These are phyloP conservation scores for Heliamphora exappendiculata DNA, from an alignment of 148 eudicot species.

Conservation along the genomic window DNA sequence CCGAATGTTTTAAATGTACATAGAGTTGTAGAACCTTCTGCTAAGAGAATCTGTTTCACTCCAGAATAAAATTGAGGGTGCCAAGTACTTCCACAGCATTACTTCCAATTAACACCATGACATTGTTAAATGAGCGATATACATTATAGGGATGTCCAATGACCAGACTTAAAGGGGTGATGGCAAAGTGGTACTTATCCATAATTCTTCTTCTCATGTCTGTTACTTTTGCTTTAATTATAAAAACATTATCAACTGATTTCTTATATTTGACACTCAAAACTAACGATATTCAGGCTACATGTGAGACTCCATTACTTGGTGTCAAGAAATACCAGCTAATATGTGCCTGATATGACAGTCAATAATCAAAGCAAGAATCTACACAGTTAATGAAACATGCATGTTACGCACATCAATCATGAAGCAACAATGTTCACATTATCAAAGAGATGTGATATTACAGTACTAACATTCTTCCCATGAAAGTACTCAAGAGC, in stretches of 20 bases:
- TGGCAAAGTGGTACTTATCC: background rate
- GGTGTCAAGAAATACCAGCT: background rate
- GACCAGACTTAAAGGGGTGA: background rate
- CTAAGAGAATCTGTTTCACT: background rate
- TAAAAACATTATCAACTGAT: background rate
- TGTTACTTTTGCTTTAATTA: background rate
- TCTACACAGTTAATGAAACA: background rate
- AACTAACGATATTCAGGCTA: too few species aligned
- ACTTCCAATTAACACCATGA: background rate
- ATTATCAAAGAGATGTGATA: background rate
- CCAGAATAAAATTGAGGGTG: background rate
- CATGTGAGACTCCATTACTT: background rate
- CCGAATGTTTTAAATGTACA: background rate
- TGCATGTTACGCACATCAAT: background rate
- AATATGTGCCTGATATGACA: background rate
- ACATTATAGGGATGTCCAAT: background rate
- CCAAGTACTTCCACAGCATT: background rate
- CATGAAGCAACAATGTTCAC: background rate
- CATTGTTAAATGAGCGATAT: background rate
- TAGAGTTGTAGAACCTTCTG: background rate
- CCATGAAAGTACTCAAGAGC: background rate
- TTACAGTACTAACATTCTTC: background rate
- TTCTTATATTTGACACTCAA: background rate
- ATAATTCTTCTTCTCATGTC: too few species aligned
- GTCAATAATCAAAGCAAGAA: background rate